A percentile compares a stretch with the other conserved stretches of the same genome.
phyloP scores from a whole-genome alignment of 306 rosid genomes.

The Quillaja saponaria region DNA sequence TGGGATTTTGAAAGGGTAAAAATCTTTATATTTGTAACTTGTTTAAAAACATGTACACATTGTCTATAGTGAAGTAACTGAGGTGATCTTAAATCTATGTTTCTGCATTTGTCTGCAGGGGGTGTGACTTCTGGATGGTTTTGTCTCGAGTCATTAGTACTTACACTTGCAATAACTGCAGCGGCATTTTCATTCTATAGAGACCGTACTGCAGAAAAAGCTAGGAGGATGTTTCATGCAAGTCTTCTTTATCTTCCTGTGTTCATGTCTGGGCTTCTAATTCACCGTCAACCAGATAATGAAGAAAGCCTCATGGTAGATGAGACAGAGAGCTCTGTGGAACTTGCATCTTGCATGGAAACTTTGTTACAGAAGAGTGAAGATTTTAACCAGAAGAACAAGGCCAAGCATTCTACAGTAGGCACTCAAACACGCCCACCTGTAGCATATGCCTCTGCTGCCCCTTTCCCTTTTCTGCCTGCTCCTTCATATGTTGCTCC shows the following conservation, averaged over 20 bases:
- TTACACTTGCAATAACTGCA: conserved; percentile 79
- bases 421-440: conserved; percentile 53
- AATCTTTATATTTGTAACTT: too few species aligned
- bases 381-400: conserved; percentile 27
- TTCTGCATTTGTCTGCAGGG: conserved; percentile 63
- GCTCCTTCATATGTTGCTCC: conserved; percentile 57
- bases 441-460: conserved; percentile 78
- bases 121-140: conserved; percentile 89
- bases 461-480: conserved; percentile 92
- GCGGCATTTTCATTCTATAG: conserved; percentile 77
- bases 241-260: conserved; percentile 94
- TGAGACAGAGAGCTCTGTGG: conserved; percentile 23
- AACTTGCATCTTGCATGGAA: conserved; percentile 33
- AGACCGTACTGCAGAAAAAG: conserved; percentile 68
- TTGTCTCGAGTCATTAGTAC: conserved; percentile 76
- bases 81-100: conserved; percentile 16
- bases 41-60: too few species aligned
- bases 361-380: conserved; percentile 27
- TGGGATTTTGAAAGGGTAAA: too few species aligned
- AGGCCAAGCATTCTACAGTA: conserved; percentile 18
- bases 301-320: conserved; percentile 42
- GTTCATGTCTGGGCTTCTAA: conserved; percentile 84
- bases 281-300: conserved; percentile 65
- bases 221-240: conserved; percentile 88
- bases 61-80: too few species aligned